Conservation (phyloP, 208 protist species). For the Trypanosoma congolense region DNA sequence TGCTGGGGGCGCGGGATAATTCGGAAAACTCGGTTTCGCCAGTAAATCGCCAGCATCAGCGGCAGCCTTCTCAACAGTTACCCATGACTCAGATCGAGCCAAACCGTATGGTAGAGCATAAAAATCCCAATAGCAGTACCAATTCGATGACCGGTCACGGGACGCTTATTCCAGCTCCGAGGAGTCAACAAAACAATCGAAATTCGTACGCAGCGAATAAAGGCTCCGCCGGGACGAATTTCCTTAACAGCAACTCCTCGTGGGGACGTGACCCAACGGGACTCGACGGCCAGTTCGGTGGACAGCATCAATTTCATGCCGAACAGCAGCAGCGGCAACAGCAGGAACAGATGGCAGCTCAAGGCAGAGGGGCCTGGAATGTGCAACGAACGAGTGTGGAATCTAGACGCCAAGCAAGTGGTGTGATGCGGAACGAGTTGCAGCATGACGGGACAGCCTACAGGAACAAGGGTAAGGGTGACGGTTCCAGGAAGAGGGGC, state of each 20-base stretch:
- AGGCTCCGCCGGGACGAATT: neutral
- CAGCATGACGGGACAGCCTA: neutral
- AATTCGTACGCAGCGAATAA: neutral
- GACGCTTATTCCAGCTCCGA: slow-evolving; percentile 22
- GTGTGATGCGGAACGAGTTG: neutral
- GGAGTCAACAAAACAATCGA: slow-evolving; percentile 21
- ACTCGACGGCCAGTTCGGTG: slow-evolving; percentile 11
- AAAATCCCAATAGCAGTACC: neutral
- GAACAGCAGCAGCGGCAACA: slow-evolving; percentile 8
- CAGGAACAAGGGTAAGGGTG: neutral
- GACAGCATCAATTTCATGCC: neutral
- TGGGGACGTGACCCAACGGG: slow-evolving; percentile 13
- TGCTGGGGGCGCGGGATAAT: slow-evolving; percentile 5
- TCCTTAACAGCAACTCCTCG: neutral
- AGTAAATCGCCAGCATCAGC: slow-evolving; percentile 1
- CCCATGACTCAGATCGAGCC: slow-evolving; percentile 1
- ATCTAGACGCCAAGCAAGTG: neutral
- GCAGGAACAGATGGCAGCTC: neutral
- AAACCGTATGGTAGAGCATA: slow-evolving; percentile 6
- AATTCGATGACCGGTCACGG: slow-evolving; percentile 7
- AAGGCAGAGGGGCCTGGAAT: neutral
- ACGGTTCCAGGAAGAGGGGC: neutral
- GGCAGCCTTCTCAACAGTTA: slow-evolving; percentile 5
- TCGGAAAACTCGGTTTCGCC: slow-evolving; percentile 1
- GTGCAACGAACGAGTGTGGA: neutral